A percentile compares a stretch with the other conserved stretches of the same genome.
Evolutionary conservation across 2,329 filamentous ascomycete species (phyloP).

Genomic region (Sporothrix inflata): DNA sequence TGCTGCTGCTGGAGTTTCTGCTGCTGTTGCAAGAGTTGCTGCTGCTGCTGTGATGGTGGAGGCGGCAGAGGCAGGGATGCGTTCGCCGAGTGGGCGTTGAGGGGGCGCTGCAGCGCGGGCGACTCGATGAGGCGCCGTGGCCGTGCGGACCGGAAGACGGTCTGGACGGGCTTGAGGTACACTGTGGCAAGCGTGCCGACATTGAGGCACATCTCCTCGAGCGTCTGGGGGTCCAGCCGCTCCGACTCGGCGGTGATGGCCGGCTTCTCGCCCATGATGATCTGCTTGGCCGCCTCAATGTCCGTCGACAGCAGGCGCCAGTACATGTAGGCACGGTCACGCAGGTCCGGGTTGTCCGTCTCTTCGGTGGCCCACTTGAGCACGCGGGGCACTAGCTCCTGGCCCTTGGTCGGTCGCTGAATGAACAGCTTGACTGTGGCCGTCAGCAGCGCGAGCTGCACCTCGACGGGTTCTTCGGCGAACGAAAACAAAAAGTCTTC

Average conservation of each 20-base stretch:
- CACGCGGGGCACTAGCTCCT: conserved; percentile 89
- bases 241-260: conserved; percentile 95
- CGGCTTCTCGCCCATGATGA: conserved; percentile 98
- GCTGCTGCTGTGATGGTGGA: conserved; percentile 33
- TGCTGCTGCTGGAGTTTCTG: conserved; percentile 24
- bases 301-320: conserved; percentile 95
- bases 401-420: conserved; percentile 90
- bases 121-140: conserved; percentile 78
- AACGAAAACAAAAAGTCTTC: conserved; percentile 96
- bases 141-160: conserved; percentile 89
- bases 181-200: conserved; percentile 96
- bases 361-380: conserved; percentile 99
- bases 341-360: conserved; percentile 96
- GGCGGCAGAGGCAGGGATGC: conserved; percentile 36
- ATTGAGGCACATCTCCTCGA: conserved; percentile 97
- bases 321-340: conserved; percentile 98
- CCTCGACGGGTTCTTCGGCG: conserved; percentile 90
- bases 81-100: conserved; percentile 44
- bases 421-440: conserved; percentile 98
- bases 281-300: conserved; percentile 78
- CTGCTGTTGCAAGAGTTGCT: conserved; percentile 26
- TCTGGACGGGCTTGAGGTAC: conserved; percentile 96
- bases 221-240: conserved; percentile 83
- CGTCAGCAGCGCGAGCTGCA: conserved; percentile 90
- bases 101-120: conserved; percentile 80